Percentiles rank a stretch among this genome's conserved stretches.
phyloP scores from a whole-genome alignment of 129 eudicot genomes.

The Helianthus annuus region HanXRQr2.0-SUNRISE NC_035434.2:156054345-156054844 shows the following conservation, averaged over 20 bases:
- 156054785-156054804: too few species aligned
- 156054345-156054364: slow-evolving; percentile 2
- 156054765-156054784: too few species aligned
- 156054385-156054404: slow-evolving; percentile 74
- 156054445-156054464: slow-evolving; percentile 98
- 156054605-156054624: neutral
- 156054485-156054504: slow-evolving; percentile 80
- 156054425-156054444: slow-evolving; percentile 68
- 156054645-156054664: too few species aligned
- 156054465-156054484: slow-evolving; percentile 68
- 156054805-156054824: too few species aligned
- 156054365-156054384: neutral
- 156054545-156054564: neutral
- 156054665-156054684: too few species aligned
- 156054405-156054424: slow-evolving; percentile 82
- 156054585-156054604: neutral
- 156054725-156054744: too few species aligned
- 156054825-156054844: too few species aligned
- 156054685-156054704: too few species aligned
- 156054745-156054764: too few species aligned
- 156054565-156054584: neutral
- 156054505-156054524: slow-evolving; percentile 85
- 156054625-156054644: neutral
- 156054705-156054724: too few species aligned
- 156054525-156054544: slow-evolving; percentile 51